Evolutionary conservation across 2,329 filamentous ascomycete genomes (phyloP).

Genomic region (Arthroderma sp.): DNA sequence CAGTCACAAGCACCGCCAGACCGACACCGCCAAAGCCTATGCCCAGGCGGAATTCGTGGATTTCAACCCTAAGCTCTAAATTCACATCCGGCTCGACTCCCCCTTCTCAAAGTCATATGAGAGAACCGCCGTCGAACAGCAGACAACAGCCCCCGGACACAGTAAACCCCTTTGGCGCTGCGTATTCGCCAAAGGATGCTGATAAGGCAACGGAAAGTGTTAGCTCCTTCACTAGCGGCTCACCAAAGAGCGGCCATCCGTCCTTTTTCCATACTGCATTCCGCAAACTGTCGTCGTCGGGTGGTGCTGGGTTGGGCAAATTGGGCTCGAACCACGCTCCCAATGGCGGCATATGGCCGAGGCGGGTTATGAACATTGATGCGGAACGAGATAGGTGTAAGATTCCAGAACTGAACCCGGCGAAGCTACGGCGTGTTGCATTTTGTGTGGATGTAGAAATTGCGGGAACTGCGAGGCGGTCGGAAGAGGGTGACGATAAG

Average conservation of each 20-base stretch:
- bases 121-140: conserved; percentile 15
- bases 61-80: conserved; percentile 83
- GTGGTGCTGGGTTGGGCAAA: conserved; percentile 39
- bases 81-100: conserved; percentile 53
- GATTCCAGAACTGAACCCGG: conserved; percentile 64
- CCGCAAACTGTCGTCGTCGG: conserved; percentile 64
- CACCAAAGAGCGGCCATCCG: conserved; percentile 54
- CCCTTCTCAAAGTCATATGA: conserved; percentile 27
- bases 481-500: conserved; percentile 44
- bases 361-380: conserved; percentile 76
- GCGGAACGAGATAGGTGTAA: conserved; percentile 64
- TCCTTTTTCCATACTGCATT: conserved; percentile 73
- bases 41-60: conserved; percentile 64
- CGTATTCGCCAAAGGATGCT: conserved; percentile 32
- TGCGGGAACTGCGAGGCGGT: conserved; percentile 69
- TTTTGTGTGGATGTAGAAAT: conserved; percentile 98
- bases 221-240: conserved; percentile 44
- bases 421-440: conserved; percentile 73
- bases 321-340: conserved; percentile 34
- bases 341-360: conserved; percentile 46
- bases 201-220: conserved; percentile 30
- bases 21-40: conserved; percentile 3
- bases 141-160: conserved; percentile 23
- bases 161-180: conserved; percentile 35
- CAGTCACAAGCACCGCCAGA: not conserved